Conservation (phyloP, 73 alveolate genomes). For the Paramecium pentaurelia region DNA sequence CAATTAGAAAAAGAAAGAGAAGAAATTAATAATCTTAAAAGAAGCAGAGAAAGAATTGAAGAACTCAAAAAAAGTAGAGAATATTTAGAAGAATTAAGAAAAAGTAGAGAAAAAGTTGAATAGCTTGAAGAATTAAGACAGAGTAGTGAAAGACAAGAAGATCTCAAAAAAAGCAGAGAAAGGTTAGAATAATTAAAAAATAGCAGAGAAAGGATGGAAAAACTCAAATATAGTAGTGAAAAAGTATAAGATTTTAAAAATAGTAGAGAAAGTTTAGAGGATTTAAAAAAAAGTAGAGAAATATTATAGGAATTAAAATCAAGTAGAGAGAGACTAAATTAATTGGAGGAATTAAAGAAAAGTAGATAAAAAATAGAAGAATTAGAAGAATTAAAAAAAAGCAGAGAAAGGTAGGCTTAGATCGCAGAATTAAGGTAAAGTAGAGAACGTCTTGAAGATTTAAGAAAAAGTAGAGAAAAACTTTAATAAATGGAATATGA, state of each 20-base stretch:
- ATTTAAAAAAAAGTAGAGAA: background rate
- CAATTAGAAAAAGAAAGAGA: conserved; percentile 6
- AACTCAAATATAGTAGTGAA: background rate
- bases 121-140: background rate
- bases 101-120: conserved; percentile 19
- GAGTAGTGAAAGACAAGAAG: background rate
- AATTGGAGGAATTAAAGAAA: background rate
- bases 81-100: background rate
- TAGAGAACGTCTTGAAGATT: background rate
- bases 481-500: background rate
- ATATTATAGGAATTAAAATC: background rate
- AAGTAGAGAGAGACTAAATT: background rate
- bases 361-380: background rate
- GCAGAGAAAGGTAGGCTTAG: background rate
- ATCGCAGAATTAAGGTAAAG: background rate
- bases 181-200: background rate
- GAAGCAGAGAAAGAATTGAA: conserved; percentile 40
- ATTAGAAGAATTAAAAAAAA: background rate
- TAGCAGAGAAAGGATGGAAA: conserved; percentile 11
- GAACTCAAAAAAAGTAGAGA: conserved; percentile 18
- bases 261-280: background rate
- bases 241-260: background rate
- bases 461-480: background rate
- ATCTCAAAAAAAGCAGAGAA: background rate
- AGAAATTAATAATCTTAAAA: background rate